Percentiles rank a stretch among this genome's conserved stretches.
Evolutionary conservation across 257 asterid genomes (phyloP).

Genomic region (Ajuga chamaepitys): DNA sequence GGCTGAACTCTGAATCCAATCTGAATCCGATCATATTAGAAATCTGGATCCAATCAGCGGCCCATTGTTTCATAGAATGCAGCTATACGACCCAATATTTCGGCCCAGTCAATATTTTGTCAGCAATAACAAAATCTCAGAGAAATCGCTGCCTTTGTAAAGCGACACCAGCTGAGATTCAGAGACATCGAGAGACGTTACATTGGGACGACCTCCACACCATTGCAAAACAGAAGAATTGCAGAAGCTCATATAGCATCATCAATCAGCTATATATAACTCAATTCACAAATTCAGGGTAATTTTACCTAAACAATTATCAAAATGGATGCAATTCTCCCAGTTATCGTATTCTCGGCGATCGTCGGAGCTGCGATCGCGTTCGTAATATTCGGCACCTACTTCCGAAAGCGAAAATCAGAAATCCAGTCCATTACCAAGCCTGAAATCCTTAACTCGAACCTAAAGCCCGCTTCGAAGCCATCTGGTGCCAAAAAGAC

Average conservation of each 20-base stretch:
- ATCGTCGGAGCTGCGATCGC: slow-evolving; percentile 73
- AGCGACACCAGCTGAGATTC: slow-evolving; percentile 9
- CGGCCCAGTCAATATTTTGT: too few relatives aligned
- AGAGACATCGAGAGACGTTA: neutral
- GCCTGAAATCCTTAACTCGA: slow-evolving; percentile 36
- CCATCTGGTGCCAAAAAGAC: slow-evolving; percentile 42
- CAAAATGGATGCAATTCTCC: slow-evolving; percentile 57
- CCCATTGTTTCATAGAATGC: too few relatives aligned
- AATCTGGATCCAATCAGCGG: too few relatives aligned
- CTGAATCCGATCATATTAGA: too few relatives aligned
- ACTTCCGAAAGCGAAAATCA: slow-evolving; percentile 55
- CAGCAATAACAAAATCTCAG: neutral
- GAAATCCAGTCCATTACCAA: slow-evolving; percentile 67
- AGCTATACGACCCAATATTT: neutral
- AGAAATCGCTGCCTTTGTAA: neutral
- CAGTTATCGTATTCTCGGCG: slow-evolving; percentile 48
- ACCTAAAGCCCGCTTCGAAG: slow-evolving; percentile 32
- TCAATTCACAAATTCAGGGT: neutral
- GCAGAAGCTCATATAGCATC: slow-evolving; percentile 4
- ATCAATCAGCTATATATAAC: neutral
- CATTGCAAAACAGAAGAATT: neutral
- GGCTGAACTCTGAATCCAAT: too few relatives aligned
- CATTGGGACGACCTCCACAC: neutral
- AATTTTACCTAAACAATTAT: neutral
- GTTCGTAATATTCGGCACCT: slow-evolving; percentile 45